phyloP scores from a whole-genome alignment of 495 filamentous ascomycete genomes.

The Xylaria acuta region DNA sequence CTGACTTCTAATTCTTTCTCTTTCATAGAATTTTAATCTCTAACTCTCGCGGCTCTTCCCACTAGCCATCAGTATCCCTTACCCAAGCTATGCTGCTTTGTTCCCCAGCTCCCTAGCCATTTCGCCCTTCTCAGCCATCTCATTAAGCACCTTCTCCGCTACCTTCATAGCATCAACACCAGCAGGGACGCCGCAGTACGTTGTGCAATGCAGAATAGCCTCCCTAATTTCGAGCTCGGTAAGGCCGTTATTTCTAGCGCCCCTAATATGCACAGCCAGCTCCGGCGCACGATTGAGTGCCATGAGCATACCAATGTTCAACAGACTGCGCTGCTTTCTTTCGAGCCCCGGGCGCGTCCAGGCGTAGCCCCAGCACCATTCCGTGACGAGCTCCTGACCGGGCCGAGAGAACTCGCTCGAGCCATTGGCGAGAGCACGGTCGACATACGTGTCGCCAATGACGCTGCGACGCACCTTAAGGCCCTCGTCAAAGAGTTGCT shows the following conservation, averaged over 20 bases:
- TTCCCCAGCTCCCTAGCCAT: conserved; percentile 33
- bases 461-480: conserved; percentile 59
- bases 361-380: conserved; percentile 61
- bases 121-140: conserved; percentile 48
- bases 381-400: conserved; percentile 60
- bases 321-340: conserved; percentile 58
- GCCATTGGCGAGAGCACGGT: conserved; percentile 49
- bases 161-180: conserved; percentile 60
- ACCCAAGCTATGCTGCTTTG: conserved; percentile 21
- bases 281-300: conserved; percentile 60
- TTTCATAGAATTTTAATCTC: background rate
- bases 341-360: conserved; percentile 63
- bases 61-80: background rate
- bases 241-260: conserved; percentile 61
- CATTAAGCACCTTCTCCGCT: conserved; percentile 46
- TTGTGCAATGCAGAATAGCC: conserved; percentile 59
- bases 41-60: background rate
- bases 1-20: background rate
- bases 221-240: conserved; percentile 61
- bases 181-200: conserved; percentile 63
- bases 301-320: conserved; percentile 62
- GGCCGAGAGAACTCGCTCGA: conserved; percentile 57
- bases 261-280: conserved; percentile 59
- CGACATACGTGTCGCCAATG: conserved; percentile 59
- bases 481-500: conserved; percentile 60